A percentile compares a stretch with the other conserved stretches of the same genome.
These are phyloP conservation scores for Xanthoconium separans DNA, from an alignment of 1,284 basidiomycete genomes.

Conservation along the genomic window DNA sequence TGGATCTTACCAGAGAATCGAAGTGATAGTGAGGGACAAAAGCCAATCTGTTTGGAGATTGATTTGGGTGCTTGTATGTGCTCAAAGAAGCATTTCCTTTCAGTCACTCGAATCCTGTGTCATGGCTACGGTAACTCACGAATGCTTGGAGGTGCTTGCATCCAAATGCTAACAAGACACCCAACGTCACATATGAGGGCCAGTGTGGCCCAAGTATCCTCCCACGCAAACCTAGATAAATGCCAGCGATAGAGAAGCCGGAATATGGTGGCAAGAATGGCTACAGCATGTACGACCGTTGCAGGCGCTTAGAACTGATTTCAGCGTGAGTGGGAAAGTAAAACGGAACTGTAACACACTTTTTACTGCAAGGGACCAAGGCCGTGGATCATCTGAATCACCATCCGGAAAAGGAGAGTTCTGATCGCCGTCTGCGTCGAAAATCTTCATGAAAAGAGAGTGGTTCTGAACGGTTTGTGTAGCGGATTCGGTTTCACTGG, in stretches of 20 bases:
- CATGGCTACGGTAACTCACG: slow-evolving; percentile 7
- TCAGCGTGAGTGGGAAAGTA: not conserved
- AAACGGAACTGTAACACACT: slow-evolving; percentile 5
- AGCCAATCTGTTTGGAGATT: slow-evolving; percentile 13
- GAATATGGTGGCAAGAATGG: slow-evolving; percentile 19
- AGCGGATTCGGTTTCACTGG: not conserved
- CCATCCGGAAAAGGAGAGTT: not conserved
- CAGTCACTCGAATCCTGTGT: not conserved
- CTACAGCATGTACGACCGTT: slow-evolving; percentile 16
- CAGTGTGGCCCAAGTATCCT: slow-evolving; percentile 25
- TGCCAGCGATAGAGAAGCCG: slow-evolving; percentile 24
- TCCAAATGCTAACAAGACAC: slow-evolving; percentile 23
- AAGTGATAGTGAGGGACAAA: slow-evolving; percentile 20
- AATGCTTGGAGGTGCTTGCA: not conserved
- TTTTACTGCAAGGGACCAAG: slow-evolving; percentile 12
- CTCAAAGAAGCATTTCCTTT: not conserved
- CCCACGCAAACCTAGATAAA: slow-evolving; percentile 23
- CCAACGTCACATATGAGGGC: slow-evolving; percentile 23
- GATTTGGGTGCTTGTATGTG: accelerated
- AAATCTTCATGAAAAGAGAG: not conserved
- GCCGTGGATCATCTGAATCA: not conserved
- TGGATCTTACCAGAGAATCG: slow-evolving; percentile 17
- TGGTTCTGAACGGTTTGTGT: not conserved
- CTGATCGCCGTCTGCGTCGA: not conserved
- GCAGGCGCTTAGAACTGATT: slow-evolving; percentile 14